A percentile compares a stretch with the other conserved stretches of the same genome.
phyloP scores from a whole-genome alignment of 805 yeast species.

The Kodamaea laetipori region DNA sequence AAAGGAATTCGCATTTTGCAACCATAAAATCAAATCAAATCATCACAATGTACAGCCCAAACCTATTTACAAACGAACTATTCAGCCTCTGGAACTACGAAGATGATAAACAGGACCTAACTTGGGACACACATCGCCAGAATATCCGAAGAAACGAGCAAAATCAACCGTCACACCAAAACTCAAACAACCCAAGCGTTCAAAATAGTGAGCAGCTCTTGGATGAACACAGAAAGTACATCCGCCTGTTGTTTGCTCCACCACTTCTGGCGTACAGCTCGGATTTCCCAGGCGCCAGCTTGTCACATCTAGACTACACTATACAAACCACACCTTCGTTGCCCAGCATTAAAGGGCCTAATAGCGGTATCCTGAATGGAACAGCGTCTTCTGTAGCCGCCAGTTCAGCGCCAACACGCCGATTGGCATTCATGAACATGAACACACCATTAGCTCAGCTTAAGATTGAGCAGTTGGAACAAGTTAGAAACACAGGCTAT shows the following conservation, averaged over 20 bases:
- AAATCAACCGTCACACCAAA: background rate
- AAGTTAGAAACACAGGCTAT: conserved; percentile 38
- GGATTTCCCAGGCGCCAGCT: conserved; percentile 32
- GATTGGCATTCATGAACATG: conserved; percentile 11
- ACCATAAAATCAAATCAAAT: background rate
- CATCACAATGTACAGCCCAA: conserved; percentile 49
- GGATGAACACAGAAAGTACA: conserved; percentile 22
- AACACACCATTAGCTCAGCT: conserved; percentile 23
- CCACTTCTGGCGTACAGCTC: conserved; percentile 58
- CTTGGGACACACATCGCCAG: conserved; percentile 10
- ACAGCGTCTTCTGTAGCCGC: conserved; percentile 1
- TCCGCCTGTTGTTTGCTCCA: conserved; percentile 44
- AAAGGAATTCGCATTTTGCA: no score
- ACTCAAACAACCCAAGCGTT: background rate
- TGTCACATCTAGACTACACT: conserved; percentile 23
- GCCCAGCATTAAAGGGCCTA: conserved; percentile 11
- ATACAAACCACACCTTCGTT: conserved; percentile 18
- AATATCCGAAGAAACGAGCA: conserved; percentile 7
- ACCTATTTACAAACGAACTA: conserved; percentile 46
- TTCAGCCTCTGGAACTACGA: conserved; percentile 44
- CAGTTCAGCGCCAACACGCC: conserved; percentile 17
- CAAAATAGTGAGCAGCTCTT: conserved; percentile 13
- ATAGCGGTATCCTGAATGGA: background rate
- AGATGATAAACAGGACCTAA: conserved; percentile 8
- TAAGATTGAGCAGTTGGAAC: conserved; percentile 25